Evolutionary conservation across 1,284 basidiomycete species (phyloP).

Genomic region (Uromyces viciae-fabae): DNA sequence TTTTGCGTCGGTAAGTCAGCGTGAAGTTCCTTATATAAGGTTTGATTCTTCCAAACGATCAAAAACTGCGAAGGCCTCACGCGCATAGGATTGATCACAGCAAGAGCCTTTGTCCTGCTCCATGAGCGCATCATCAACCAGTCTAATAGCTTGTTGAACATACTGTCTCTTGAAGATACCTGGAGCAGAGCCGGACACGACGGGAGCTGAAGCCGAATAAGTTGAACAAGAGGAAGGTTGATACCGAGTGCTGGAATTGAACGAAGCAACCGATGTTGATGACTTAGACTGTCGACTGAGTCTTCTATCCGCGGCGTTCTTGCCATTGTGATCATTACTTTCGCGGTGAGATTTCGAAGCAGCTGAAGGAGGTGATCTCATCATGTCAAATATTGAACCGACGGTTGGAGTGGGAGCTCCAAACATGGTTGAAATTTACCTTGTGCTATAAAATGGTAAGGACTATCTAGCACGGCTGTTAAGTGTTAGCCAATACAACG

Average conservation of each 20-base stretch:
- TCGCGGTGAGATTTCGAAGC: conserved; percentile 8
- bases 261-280: conserved; percentile 8
- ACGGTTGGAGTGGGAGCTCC: conserved; percentile 8
- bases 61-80: not conserved
- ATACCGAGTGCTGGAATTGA: conserved; percentile 19
- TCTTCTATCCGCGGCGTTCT: not conserved
- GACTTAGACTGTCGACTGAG: conserved; percentile 2
- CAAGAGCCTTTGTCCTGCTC: conserved; percentile 35
- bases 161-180: conserved; percentile 30
- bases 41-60: not conserved
- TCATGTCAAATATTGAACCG: conserved; percentile 18
- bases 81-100: conserved; percentile 19
- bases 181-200: not conserved
- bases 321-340: not conserved
- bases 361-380: conserved; percentile 3
- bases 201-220: conserved; percentile 8
- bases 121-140: conserved; percentile 25
- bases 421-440: conserved; percentile 15
- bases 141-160: conserved; percentile 27
- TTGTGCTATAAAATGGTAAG: too few species aligned
- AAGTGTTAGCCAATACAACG: too few species aligned
- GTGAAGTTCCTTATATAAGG: not conserved
- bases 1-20: too few species aligned
- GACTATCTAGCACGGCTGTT: too few species aligned
- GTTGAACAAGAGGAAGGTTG: conserved; percentile 29